Evolutionary conservation across 495 filamentous ascomycete genomes (phyloP), one percentile per base, ranked within the genome.

Genomic region (Apodospora peruviana): DNA sequence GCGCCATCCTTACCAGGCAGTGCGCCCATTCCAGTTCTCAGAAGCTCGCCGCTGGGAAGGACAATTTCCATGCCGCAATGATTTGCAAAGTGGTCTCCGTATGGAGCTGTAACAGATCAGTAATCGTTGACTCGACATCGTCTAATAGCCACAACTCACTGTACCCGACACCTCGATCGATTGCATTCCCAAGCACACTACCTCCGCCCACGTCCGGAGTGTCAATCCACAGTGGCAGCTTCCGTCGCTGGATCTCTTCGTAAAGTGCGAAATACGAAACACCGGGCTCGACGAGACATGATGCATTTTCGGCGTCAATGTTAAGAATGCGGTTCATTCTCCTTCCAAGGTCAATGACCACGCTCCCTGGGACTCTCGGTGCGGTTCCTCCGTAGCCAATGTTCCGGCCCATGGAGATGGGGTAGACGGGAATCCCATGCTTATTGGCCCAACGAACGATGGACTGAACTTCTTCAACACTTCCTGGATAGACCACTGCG

Each of bases 1-100:
- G 53, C 40, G 18, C 63, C 64, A 43, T 64, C 55, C 5, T 66
- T 62, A 7, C 66, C 71, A 0, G 70, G 69, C 37, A 79, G 53
- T 4, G 76, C 77, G 2, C 78, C 78, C 78, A 83, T 81, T 1
- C 79, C 79, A 0, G 78, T 83, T 2, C 78, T 66, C 5, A 82
- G 39, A 1, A 82, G 45, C 49, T 76, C 71, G 20, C 77, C 78
- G 27, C 65, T 71, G 0, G 79, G 79, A 1, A 81, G 62, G 5
- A 83, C 70, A 21, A 82, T 57, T 53, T 82, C 78, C 68, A 80
- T 66, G 3, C 77, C 76, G 51, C 74, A 78, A 35, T 76, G 76
- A 50, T 69, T 73, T 42, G 66, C 68, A 55, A 68, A 80, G 51
- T 81, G 77, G 47, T 80, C 77, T 37, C 51, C 64, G 25, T 59